phyloP scores from a whole-genome alignment of 140 eudicot species.

The Stevia rebaudiana region DNA sequence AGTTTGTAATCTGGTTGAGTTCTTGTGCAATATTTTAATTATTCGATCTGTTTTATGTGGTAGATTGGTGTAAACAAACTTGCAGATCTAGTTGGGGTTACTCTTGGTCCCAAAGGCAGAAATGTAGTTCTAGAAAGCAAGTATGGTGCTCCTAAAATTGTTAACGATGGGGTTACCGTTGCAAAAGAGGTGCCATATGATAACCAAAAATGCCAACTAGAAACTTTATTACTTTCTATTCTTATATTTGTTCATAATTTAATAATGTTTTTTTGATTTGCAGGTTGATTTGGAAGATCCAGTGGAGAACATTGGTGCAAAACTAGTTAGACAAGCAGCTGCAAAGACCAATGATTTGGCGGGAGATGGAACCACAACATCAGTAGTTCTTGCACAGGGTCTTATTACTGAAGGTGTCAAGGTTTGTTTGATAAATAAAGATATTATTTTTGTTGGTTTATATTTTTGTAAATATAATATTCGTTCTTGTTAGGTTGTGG shows the following conservation, averaged over 20 bases:
- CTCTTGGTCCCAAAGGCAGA: constrained; percentile 91
- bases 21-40: background rate
- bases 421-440: too few species aligned
- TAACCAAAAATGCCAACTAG: background rate
- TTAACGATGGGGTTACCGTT: constrained; percentile 86
- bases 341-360: constrained; percentile 94
- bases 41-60: background rate
- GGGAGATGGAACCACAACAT: constrained; percentile 95
- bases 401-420: constrained; percentile 94
- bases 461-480: background rate
- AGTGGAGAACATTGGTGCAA: constrained; percentile 91
- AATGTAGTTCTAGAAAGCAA: constrained; percentile 87
- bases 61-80: constrained; percentile 90
- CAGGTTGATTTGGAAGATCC: constrained; percentile 26
- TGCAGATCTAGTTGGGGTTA: constrained; percentile 85
- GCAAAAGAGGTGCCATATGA: constrained; percentile 62
- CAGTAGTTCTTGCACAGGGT: constrained; percentile 95
- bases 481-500: constrained; percentile 55
- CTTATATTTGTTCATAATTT: background rate
- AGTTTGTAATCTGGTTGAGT: background rate
- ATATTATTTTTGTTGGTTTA: background rate
- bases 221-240: background rate
- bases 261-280: background rate
- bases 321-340: constrained; percentile 90
- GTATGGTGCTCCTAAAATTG: constrained; percentile 83